These are phyloP conservation scores for Termitomyces sp. DNA, from an alignment of 768 basidiomycete genomes.

Conservation along the genomic window DNA sequence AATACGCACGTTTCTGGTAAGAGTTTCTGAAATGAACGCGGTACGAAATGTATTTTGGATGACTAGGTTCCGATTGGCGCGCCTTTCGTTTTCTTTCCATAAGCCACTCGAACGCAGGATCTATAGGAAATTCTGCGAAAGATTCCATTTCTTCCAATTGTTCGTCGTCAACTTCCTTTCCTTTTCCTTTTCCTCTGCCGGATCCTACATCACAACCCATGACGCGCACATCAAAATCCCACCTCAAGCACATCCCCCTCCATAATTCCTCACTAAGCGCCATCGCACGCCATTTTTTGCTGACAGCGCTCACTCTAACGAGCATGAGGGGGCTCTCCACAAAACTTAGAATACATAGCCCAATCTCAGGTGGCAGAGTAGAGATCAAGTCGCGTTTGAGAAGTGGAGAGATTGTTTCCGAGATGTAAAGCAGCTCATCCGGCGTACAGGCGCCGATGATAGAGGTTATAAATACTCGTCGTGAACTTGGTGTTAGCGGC, in stretches of 20 bases:
- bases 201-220: neutral
- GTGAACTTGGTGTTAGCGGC: neutral
- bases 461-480: neutral
- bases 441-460: conserved; percentile 11
- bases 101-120: neutral
- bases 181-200: neutral
- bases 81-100: neutral
- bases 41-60: conserved; percentile 26
- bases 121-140: neutral
- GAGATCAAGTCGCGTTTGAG: conserved; percentile 57
- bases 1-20: conserved; percentile 59
- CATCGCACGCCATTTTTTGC: conserved; percentile 63
- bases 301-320: conserved; percentile 63
- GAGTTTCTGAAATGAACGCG: conserved; percentile 66
- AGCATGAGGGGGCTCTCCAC: conserved; percentile 74
- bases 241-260: conserved; percentile 64
- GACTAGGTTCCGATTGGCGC: neutral
- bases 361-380: conserved; percentile 51
- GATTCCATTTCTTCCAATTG: neutral
- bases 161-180: neutral
- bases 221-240: conserved; percentile 34
- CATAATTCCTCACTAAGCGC: conserved; percentile 75
- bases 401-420: conserved; percentile 55
- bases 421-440: conserved; percentile 58
- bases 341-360: conserved; percentile 68